Evolutionary conservation across 73 alveolate species (phyloP).

Genomic region (Effrenium voratum): DNA sequence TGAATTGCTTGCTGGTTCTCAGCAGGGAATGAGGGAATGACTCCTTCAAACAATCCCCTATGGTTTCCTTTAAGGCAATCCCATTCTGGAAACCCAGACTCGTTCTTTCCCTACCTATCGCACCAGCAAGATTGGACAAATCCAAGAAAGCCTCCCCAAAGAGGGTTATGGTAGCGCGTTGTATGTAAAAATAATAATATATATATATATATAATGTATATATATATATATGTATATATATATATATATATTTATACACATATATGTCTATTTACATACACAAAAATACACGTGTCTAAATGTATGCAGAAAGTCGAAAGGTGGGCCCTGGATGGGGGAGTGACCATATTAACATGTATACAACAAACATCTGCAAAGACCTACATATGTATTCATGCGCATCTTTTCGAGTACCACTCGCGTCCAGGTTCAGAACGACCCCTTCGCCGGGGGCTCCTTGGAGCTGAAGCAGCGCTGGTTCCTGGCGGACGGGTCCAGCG

Average conservation of each 20-base stretch:
- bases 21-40: too few species aligned
- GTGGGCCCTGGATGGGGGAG: too few species aligned
- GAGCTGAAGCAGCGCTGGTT: slow-evolving; percentile 56
- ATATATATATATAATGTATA: too few species aligned
- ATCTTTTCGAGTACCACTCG: neutral
- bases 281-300: neutral
- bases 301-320: too few species aligned
- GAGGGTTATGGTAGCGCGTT: too few species aligned
- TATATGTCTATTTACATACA: neutral
- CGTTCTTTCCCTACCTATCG: too few species aligned
- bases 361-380: neutral
- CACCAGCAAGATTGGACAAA: too few species aligned
- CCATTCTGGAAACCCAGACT: too few species aligned
- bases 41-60: too few species aligned
- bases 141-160: too few species aligned
- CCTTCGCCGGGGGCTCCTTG: neutral
- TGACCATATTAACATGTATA: neutral
- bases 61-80: too few species aligned
- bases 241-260: neutral
- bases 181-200: neutral
- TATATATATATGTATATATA: neutral
- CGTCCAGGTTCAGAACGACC: neutral
- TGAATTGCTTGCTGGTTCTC: too few species aligned
- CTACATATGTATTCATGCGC: neutral
- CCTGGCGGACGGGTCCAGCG: slow-evolving; percentile 73